These are phyloP conservation scores for Bifiguratus adelaidae DNA, from an alignment of 192 early-diverging fungal species.

Conservation along the genomic window DNA sequence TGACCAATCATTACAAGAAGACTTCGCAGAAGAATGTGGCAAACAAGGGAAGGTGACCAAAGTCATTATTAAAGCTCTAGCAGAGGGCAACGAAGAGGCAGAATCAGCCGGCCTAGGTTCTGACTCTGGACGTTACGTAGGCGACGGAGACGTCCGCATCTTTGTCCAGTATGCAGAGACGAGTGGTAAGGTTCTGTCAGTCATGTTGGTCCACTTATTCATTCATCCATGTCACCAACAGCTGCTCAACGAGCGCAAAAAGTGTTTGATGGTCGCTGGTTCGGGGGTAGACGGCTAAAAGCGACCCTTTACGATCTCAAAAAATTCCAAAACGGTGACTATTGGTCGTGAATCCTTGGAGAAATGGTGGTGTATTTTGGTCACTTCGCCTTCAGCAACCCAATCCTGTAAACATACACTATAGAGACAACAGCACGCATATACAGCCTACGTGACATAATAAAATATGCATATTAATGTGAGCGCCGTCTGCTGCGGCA, in stretches of 20 bases:
- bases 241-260: constrained; percentile 48
- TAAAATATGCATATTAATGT: too few species aligned
- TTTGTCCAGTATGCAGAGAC: constrained; percentile 61
- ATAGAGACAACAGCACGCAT: too few species aligned
- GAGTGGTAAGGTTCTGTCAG: constrained; percentile 18
- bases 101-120: constrained; percentile 10
- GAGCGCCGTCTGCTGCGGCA: too few species aligned
- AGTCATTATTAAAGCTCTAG: constrained; percentile 48
- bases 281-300: constrained; percentile 63
- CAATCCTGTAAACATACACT: too few species aligned
- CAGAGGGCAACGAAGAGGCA: constrained; percentile 15
- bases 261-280: constrained; percentile 71
- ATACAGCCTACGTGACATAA: too few species aligned
- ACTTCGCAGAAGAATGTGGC: constrained; percentile 72
- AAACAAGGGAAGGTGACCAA: constrained; percentile 67
- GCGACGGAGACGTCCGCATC: constrained; percentile 52
- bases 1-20: constrained; percentile 72
- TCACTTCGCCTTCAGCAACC: too few species aligned
- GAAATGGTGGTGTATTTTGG: too few species aligned
- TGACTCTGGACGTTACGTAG: constrained; percentile 5
- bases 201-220: not conserved
- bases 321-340: constrained; percentile 24
- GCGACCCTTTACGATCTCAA: constrained; percentile 51
- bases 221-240: too few species aligned
- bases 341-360: not conserved